Percentiles rank a stretch among this genome's conserved stretches.
Conservation (phyloP, 2,329 filamentous ascomycete genomes). For the Aspergillus floridensis region DNA sequence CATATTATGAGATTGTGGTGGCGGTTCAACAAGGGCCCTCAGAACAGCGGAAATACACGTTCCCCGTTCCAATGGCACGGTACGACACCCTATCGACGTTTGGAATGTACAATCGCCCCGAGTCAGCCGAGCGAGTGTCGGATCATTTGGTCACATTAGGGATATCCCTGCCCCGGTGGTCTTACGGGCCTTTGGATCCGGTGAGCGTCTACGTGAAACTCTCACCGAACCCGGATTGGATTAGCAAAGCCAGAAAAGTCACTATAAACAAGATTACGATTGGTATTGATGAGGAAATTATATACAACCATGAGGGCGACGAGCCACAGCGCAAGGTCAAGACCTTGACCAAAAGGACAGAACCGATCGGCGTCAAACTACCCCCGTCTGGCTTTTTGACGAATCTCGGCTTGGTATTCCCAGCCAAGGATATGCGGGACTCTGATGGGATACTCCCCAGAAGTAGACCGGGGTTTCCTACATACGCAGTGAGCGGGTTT, state of each 20-base stretch:
- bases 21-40: constrained; percentile 87
- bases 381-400: constrained; percentile 91
- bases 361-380: constrained; percentile 77
- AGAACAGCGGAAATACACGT: constrained; percentile 84
- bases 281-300: constrained; percentile 93
- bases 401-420: constrained; percentile 86
- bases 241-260: constrained; percentile 84
- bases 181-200: constrained; percentile 90
- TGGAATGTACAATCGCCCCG: constrained; percentile 98
- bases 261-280: constrained; percentile 93
- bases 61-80: constrained; percentile 83
- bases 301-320: constrained; percentile 97
- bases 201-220: constrained; percentile 96
- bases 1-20: constrained; percentile 93
- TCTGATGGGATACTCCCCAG: constrained; percentile 81
- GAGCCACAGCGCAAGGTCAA: constrained; percentile 90
- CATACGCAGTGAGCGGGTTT: constrained; percentile 85
- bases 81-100: constrained; percentile 98
- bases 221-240: constrained; percentile 86
- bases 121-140: constrained; percentile 77
- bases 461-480: constrained; percentile 81
- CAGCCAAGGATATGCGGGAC: constrained; percentile 83
- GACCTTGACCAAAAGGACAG: constrained; percentile 77
- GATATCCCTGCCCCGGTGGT: constrained; percentile 91
- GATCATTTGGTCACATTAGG: constrained; percentile 90